These are phyloP conservation scores for Trichothecium roseum DNA, from an alignment of 2,329 filamentous ascomycete species.

Conservation along the genomic window DNA sequence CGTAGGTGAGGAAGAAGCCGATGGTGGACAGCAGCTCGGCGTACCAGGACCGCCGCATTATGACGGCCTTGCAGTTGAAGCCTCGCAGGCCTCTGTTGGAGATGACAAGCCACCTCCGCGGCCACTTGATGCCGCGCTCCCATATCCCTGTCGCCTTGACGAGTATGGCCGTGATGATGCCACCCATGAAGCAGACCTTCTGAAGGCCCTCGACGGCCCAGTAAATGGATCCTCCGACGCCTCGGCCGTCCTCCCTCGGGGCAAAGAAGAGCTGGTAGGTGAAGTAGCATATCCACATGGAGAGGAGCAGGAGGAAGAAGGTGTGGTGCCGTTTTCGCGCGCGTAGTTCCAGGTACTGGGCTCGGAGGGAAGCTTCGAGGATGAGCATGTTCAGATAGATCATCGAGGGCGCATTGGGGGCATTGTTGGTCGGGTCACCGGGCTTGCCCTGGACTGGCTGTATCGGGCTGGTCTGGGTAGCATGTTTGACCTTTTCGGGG, in stretches of 20 bases:
- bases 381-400: conserved; percentile 98
- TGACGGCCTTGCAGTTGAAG: conserved; percentile 94
- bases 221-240: conserved; percentile 88
- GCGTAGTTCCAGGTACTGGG: conserved; percentile 85
- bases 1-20: conserved; percentile 70
- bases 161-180: conserved; percentile 74
- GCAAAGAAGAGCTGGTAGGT: conserved; percentile 85
- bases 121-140: conserved; percentile 92
- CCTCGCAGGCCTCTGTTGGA: conserved; percentile 82
- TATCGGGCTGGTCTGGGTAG: conserved; percentile 32
- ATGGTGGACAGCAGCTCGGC: conserved; percentile 63
- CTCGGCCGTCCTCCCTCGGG: conserved; percentile 89
- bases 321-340: conserved; percentile 84
- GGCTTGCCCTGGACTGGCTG: conserved; percentile 26
- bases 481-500: conserved; percentile 29
- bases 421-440: conserved; percentile 64
- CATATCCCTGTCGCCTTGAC: conserved; percentile 95
- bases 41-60: conserved; percentile 76
- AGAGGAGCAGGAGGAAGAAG: conserved; percentile 76
- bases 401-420: conserved; percentile 86
- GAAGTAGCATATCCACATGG: conserved; percentile 74
- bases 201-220: conserved; percentile 89
- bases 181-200: conserved; percentile 85
- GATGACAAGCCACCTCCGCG: conserved; percentile 77
- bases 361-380: conserved; percentile 84